phyloP scores from a whole-genome alignment of 2,329 filamentous ascomycete species.

The Fusarium temperatum region DNA sequence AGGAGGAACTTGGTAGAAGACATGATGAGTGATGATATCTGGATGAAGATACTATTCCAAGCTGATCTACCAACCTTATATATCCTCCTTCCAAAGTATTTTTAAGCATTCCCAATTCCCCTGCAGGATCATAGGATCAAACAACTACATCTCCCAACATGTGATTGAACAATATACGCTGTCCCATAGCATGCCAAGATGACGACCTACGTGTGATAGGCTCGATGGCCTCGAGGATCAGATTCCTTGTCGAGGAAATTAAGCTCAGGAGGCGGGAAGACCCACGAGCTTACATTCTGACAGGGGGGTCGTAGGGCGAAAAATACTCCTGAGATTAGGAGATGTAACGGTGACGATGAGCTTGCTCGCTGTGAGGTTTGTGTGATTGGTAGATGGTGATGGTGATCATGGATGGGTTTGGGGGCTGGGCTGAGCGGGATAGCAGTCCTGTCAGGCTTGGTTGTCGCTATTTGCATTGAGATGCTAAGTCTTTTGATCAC shows the following conservation, averaged over 20 bases:
- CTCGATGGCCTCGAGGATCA: conserved; percentile 8
- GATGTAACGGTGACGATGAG: not conserved
- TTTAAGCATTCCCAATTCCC: not conserved
- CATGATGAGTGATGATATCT: conserved; percentile 26
- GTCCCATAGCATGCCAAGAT: not conserved
- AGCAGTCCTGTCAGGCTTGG: not conserved
- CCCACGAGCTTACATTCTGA: conserved; percentile 14
- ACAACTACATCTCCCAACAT: not conserved
- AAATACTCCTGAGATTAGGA: not conserved
- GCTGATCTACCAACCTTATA: conserved; percentile 1
- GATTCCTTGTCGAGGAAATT: conserved; percentile 17
- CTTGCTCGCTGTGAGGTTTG: not conserved
- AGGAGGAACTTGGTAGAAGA: conserved; percentile 29
- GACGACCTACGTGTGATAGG: conserved; percentile 6
- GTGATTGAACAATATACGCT: conserved; percentile 14
- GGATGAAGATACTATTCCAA: not conserved
- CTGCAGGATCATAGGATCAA: not conserved
- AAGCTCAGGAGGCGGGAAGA: conserved; percentile 12
- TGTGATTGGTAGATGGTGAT: not conserved
- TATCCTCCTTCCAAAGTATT: not conserved
- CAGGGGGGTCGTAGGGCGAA: not conserved
- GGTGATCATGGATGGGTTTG: not conserved
- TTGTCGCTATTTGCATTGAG: not conserved
- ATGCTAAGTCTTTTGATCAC: too few relatives aligned
- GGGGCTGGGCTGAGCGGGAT: not conserved